Evolutionary conservation across 345 rosid genomes (phyloP).

Genomic region (rapeseed (Brassica napus)): Da-Ae NC_063440.1:8915001-8915500

Average conservation of each 20-base stretch:
- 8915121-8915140: background rate
- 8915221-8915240: background rate
- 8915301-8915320: background rate
- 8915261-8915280: background rate
- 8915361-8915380: background rate
- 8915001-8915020: background rate
- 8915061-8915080: background rate
- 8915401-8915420: constrained; percentile 7
- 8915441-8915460: background rate
- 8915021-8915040: background rate
- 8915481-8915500: constrained; percentile 23
- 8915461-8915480: constrained; percentile 28
- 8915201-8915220: background rate
- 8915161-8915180: background rate
- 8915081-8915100: background rate
- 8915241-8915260: background rate
- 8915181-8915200: background rate
- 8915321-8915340: constrained; percentile 1
- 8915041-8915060: background rate
- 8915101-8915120: background rate
- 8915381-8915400: constrained; percentile 2
- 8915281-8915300: background rate
- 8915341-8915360: background rate
- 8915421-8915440: constrained; percentile 28
- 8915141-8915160: background rate